A percentile compares a stretch with the other conserved stretches of the same genome.
Evolutionary conservation across 1,139 yeast species (phyloP).

Genomic region (Pichia sp.): DNA sequence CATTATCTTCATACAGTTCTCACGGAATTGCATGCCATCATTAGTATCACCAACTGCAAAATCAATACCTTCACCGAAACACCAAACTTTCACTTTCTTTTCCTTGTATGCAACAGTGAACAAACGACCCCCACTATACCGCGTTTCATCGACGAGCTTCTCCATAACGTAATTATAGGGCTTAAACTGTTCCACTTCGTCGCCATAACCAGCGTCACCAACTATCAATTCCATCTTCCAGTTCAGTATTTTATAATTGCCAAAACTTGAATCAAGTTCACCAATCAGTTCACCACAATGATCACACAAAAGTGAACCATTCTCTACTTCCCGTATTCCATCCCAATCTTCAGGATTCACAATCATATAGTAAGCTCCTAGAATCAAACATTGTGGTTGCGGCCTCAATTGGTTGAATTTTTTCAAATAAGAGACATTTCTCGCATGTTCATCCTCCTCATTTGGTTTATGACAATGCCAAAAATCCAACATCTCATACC

Average conservation of each 20-base stretch:
- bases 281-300: conserved; percentile 17
- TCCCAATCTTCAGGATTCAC: conserved; percentile 28
- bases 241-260: conserved; percentile 41
- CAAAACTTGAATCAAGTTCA: conserved; percentile 19
- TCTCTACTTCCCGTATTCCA: neutral
- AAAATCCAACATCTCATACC: conserved; percentile 95
- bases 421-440: conserved; percentile 13
- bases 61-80: conserved; percentile 44
- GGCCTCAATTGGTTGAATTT: conserved; percentile 39
- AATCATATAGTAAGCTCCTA: conserved; percentile 55
- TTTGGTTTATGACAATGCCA: conserved; percentile 97
- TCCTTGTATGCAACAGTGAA: conserved; percentile 15
- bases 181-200: conserved; percentile 4
- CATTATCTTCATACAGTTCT: conserved; percentile 33
- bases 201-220: too few relatives aligned
- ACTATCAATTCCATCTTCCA: conserved; percentile 46
- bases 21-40: too few relatives aligned
- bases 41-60: conserved; percentile 19
- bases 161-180: conserved; percentile 20
- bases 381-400: conserved; percentile 34
- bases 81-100: conserved; percentile 42
- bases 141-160: conserved; percentile 22
- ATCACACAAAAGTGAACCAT: conserved; percentile 5
- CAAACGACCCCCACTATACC: conserved; percentile 24
- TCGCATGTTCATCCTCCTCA: conserved; percentile 16